phyloP scores from a whole-genome alignment of 148 eudicot genomes.

The Euryodendron excelsum region DNA sequence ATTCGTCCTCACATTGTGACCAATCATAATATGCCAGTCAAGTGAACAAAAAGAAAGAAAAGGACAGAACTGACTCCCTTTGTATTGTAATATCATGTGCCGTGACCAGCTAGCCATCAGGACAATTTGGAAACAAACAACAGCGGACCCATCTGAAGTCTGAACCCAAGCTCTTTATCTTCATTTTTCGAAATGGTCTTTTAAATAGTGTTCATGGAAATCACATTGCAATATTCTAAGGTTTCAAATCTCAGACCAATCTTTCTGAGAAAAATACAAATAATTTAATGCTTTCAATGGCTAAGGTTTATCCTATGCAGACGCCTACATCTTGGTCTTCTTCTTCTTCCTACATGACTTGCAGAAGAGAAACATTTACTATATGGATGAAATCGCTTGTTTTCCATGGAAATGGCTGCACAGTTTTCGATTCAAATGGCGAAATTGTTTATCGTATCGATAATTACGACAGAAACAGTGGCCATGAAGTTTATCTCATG shows the following conservation, averaged over 20 bases:
- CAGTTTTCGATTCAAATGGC: slow-evolving; percentile 62
- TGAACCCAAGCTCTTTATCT: background rate
- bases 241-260: background rate
- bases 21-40: background rate
- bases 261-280: background rate
- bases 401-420: slow-evolving; percentile 64
- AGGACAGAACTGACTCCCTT: background rate
- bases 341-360: slow-evolving; percentile 14
- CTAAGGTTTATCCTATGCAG: slow-evolving; percentile 52
- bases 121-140: background rate
- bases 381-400: slow-evolving; percentile 89
- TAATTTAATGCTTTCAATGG: slow-evolving; percentile 15
- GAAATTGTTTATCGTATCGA: slow-evolving; percentile 69
- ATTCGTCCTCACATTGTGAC: background rate
- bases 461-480: slow-evolving; percentile 55
- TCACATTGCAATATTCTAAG: background rate
- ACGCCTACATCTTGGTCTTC: too few relatives aligned
- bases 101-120: background rate
- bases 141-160: background rate
- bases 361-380: slow-evolving; percentile 45
- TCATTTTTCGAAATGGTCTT: background rate
- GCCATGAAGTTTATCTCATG: slow-evolving; percentile 66
- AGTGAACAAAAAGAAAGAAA: background rate
- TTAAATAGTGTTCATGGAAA: background rate
- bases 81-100: background rate